These are phyloP conservation scores for Fusarium citri DNA, from an alignment of 2,329 filamentous ascomycete species.

Conservation along the genomic window DNA sequence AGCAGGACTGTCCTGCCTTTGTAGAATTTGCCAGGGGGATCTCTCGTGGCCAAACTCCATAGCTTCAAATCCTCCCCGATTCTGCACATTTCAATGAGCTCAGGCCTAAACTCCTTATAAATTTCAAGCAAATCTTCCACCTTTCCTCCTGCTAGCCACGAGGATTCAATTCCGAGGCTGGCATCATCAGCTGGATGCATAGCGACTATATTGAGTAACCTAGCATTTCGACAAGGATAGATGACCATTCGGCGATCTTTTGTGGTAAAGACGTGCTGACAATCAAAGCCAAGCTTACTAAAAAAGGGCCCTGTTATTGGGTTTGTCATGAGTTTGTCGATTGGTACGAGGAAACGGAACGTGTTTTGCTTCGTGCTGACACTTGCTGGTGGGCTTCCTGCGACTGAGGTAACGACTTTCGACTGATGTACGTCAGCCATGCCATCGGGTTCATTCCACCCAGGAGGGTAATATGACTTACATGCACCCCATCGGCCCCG, in stretches of 20 bases:
- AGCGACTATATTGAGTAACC: background rate
- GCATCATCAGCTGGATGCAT: constrained; percentile 1
- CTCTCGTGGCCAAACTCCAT: constrained; percentile 14
- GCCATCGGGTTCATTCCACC: too few relatives aligned
- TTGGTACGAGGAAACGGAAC: constrained; percentile 7
- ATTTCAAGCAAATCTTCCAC: background rate
- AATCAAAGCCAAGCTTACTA: constrained; percentile 1
- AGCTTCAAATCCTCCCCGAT: constrained; percentile 9
- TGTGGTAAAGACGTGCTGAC: constrained; percentile 1
- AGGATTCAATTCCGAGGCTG: background rate
- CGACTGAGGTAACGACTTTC: constrained; percentile 1
- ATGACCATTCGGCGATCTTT: constrained; percentile 4
- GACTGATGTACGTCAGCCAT: background rate
- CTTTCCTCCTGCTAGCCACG: background rate
- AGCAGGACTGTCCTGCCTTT: constrained; percentile 10
- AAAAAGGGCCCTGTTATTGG: constrained; percentile 1
- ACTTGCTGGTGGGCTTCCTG: background rate
- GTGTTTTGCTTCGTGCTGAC: constrained; percentile 9
- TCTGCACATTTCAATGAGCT: constrained; percentile 11
- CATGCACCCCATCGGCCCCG: constrained; percentile 14
- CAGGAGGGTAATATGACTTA: background rate
- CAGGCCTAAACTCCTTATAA: background rate
- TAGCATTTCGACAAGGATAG: background rate
- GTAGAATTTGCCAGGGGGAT: constrained; percentile 1
- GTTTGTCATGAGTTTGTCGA: constrained; percentile 5